phyloP scores from a whole-genome alignment of 495 filamentous ascomycete genomes.

The Aspergillus carlsbadensis region DNA sequence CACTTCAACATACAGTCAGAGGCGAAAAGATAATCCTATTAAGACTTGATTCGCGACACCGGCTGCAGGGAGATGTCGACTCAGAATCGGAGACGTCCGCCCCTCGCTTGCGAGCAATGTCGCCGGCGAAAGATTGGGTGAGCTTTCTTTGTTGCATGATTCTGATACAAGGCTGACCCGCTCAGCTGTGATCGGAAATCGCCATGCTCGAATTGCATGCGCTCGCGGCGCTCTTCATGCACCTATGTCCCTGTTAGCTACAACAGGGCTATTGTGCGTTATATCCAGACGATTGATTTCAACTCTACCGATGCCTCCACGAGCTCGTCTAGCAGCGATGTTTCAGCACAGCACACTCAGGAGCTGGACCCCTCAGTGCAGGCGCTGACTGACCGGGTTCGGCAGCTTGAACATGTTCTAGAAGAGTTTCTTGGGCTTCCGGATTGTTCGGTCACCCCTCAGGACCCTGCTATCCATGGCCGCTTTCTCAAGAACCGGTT shows the following conservation, averaged over 20 bases:
- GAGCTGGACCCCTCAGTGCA: neutral
- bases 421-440: neutral
- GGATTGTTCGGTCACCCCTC: neutral
- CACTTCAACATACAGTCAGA: no score
- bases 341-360: neutral
- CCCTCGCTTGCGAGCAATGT: constrained; percentile 21
- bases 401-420: neutral
- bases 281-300: neutral
- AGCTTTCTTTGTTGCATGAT: neutral
- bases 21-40: no score
- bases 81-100: constrained; percentile 21
- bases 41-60: no score
- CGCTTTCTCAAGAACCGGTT: constrained; percentile 4
- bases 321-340: neutral
- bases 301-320: neutral
- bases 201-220: constrained; percentile 19
- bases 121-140: constrained; percentile 23
- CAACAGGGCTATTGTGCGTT: neutral
- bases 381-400: neutral
- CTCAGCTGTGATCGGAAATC: constrained; percentile 18
- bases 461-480: neutral
- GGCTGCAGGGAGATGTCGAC: neutral
- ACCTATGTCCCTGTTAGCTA: constrained; percentile 27
- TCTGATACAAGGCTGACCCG: neutral
- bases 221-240: constrained; percentile 29